Conservation (phyloP, 2,329 filamentous ascomycete genomes). For the Aspergillus persii region DNA sequence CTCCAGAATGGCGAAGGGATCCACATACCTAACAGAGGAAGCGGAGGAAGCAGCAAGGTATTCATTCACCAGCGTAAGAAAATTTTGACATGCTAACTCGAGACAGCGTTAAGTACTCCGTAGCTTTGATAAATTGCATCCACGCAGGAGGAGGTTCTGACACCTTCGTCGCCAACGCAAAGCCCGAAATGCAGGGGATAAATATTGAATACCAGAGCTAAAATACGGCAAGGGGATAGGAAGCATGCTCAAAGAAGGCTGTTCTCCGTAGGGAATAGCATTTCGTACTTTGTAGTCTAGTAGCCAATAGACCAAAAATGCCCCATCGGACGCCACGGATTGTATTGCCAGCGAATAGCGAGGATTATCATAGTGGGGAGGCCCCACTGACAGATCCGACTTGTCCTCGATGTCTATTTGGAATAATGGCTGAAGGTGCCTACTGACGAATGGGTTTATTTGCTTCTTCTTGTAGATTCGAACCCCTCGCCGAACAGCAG, state of each 20-base stretch:
- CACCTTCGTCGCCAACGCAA: not conserved
- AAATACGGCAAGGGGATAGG: not conserved
- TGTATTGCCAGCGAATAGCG: conserved; percentile 15
- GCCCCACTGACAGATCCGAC: conserved; percentile 4
- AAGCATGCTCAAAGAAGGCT: not conserved
- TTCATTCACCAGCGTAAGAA: not conserved
- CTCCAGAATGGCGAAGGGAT: not conserved
- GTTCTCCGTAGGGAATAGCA: too few relatives aligned
- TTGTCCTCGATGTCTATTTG: not conserved
- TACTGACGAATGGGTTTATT: too few relatives aligned
- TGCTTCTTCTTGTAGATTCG: too few relatives aligned
- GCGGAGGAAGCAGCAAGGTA: too few relatives aligned
- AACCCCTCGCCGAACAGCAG: too few relatives aligned
- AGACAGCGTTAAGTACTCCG: not conserved
- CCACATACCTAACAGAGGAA: not conserved
- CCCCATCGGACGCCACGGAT: conserved; percentile 12
- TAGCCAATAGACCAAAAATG: conserved; percentile 9
- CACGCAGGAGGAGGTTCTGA: not conserved
- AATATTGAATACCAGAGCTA: not conserved
- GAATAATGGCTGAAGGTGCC: too few relatives aligned
- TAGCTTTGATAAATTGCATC: too few relatives aligned
- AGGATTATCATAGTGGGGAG: not conserved
- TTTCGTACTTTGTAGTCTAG: not conserved
- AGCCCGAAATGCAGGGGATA: not conserved
- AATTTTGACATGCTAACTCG: not conserved